These are phyloP conservation scores for Avena atlantica DNA, from an alignment of 176 grass and related monocot genomes.

Conservation along the genomic window DNA sequence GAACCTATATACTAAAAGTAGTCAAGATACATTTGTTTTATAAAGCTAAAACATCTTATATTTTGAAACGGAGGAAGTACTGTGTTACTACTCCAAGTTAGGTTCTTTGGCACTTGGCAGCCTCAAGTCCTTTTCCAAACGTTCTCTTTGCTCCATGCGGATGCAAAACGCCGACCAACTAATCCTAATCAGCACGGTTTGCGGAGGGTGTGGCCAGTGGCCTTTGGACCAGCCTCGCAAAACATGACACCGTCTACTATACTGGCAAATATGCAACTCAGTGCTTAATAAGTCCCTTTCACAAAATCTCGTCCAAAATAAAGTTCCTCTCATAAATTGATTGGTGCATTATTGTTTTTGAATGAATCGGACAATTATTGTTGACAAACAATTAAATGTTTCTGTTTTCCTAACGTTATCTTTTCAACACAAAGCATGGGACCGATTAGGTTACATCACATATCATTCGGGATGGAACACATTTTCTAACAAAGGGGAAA, in stretches of 20 bases:
- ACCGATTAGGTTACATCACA: background rate
- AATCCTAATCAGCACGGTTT: background rate
- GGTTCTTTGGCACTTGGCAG: background rate
- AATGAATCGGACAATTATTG: background rate
- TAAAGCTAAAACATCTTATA: no score
- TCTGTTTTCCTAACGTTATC: background rate
- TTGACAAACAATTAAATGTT: background rate
- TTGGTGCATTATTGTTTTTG: background rate
- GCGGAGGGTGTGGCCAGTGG: no score
- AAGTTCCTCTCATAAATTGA: background rate
- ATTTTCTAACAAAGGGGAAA: background rate
- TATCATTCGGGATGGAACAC: background rate
- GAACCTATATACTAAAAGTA: no score
- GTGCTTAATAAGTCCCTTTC: background rate
- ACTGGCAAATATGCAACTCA: background rate
- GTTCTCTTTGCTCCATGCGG: background rate
- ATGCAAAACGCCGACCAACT: background rate
- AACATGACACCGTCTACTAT: background rate
- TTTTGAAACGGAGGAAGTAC: no score
- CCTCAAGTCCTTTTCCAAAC: background rate
- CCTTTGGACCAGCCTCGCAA: background rate
- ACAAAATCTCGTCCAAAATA: background rate
- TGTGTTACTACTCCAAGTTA: no score
- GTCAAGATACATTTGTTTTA: no score
- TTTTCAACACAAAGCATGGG: background rate